Conservation (phyloP, 805 yeast species). For the Metschnikowia continentalis region DNA sequence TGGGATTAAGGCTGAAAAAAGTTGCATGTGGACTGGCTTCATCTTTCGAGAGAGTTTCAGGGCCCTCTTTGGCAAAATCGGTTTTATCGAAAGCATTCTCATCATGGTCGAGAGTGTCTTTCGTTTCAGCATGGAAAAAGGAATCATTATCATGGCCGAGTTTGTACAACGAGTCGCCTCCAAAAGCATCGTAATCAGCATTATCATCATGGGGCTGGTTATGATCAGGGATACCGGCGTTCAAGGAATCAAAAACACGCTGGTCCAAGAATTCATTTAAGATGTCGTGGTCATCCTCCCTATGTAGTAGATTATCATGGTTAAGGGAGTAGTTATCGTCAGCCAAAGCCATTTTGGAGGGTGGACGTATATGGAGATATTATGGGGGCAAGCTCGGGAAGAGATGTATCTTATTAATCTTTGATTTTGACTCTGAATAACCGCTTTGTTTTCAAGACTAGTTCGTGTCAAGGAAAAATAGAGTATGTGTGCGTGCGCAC, state of each 20-base stretch:
- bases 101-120: not conserved
- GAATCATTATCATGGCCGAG: slow-evolving; percentile 2
- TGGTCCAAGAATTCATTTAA: slow-evolving; percentile 56
- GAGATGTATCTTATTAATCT: not conserved
- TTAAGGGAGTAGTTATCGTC: slow-evolving; percentile 24
- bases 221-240: slow-evolving; percentile 18
- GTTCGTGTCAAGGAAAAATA: not conserved
- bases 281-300: slow-evolving; percentile 42
- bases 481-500: not conserved
- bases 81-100: not conserved
- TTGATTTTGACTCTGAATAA: not conserved
- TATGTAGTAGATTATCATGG: slow-evolving; percentile 19
- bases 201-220: not conserved
- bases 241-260: slow-evolving; percentile 41
- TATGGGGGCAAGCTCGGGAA: not conserved
- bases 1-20: slow-evolving; percentile 17
- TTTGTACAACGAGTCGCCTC: slow-evolving; percentile 6
- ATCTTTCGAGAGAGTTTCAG: slow-evolving; percentile 18
- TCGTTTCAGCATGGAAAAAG: slow-evolving; percentile 2
- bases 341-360: slow-evolving; percentile 16
- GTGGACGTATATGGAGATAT: not conserved
- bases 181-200: slow-evolving; percentile 6
- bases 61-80: not conserved
- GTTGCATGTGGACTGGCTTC: slow-evolving; percentile 19
- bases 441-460: not conserved